A percentile compares a stretch with the other conserved stretches of the same genome.
Evolutionary conservation across 345 rosid genomes (phyloP).

Genomic region (Pugionium dolabratum): DNA sequence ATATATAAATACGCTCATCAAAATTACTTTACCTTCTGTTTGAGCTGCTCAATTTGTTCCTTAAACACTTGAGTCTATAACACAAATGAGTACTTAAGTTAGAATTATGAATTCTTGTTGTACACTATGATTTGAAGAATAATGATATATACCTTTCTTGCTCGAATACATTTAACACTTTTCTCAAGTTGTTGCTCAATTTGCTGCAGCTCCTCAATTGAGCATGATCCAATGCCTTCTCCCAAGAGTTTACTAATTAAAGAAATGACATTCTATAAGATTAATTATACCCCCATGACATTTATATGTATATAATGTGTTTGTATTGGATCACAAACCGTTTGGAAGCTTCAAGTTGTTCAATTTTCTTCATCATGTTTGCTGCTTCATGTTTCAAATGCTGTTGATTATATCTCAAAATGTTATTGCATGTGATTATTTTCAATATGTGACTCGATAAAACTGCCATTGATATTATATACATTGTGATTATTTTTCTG

Average conservation of each 20-base stretch:
- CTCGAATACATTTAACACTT: constrained; percentile 57
- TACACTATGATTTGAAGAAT: background rate
- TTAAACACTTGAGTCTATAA: constrained; percentile 66
- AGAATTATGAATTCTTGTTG: background rate
- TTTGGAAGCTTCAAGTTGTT: constrained; percentile 71
- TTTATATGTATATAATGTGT: constrained; percentile 13
- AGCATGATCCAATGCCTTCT: constrained; percentile 54
- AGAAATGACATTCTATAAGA: background rate
- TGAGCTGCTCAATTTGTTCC: constrained; percentile 65
- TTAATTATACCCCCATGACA: background rate
- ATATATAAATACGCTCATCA: background rate
- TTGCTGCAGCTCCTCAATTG: constrained; percentile 59
- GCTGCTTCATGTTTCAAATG: constrained; percentile 73
- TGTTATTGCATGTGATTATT: constrained; percentile 37
- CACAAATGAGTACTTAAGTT: constrained; percentile 11
- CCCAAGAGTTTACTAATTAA: constrained; percentile 57
- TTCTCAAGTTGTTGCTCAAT: constrained; percentile 60
- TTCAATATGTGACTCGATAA: background rate
- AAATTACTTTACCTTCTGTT: constrained; percentile 57
- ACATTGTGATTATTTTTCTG: background rate
- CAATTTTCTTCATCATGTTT: constrained; percentile 73
- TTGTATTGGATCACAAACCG: constrained; percentile 44
- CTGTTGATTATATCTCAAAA: constrained; percentile 48
- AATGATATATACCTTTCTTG: constrained; percentile 52
- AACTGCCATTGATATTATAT: background rate